phyloP scores from a whole-genome alignment of 495 filamentous ascomycete species.

The Penicillium samsonianum region DNA sequence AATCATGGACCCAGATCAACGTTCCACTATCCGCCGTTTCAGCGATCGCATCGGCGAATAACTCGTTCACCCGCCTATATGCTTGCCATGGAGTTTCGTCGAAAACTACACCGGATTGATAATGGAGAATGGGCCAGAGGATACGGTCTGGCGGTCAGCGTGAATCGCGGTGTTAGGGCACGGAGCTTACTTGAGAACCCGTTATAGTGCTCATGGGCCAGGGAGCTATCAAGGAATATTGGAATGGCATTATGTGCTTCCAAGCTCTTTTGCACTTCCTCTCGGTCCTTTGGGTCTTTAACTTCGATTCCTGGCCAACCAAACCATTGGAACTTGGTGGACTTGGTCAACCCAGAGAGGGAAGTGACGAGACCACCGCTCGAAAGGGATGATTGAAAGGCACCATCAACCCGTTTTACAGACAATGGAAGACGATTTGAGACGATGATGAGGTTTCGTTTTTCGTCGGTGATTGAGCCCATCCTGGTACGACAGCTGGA shows the following conservation, averaged over 20 bases:
- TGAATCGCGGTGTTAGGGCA: background rate
- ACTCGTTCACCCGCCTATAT: conserved; percentile 80
- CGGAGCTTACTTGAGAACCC: conserved; percentile 54
- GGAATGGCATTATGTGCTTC: conserved; percentile 53
- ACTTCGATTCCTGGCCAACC: conserved; percentile 84
- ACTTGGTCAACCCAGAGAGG: conserved; percentile 79
- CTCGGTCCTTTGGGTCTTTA: conserved; percentile 39
- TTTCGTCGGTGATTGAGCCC: conserved; percentile 10
- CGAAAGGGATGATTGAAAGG: conserved; percentile 76
- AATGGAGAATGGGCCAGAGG: conserved; percentile 95
- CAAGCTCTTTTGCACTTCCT: conserved; percentile 46
- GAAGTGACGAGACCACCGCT: conserved; percentile 89
- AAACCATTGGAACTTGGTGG: conserved; percentile 88
- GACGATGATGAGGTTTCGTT: conserved; percentile 67
- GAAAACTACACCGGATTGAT: conserved; percentile 88
- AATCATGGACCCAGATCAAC: conserved; percentile 95
- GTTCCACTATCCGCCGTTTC: conserved; percentile 74
- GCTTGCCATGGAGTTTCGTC: conserved; percentile 84
- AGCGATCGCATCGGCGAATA: conserved; percentile 79
- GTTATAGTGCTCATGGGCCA: conserved; percentile 62
- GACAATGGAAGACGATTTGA: conserved; percentile 90
- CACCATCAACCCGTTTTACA: conserved; percentile 74
- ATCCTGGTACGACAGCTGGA: conserved; percentile 2
- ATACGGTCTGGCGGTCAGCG: conserved; percentile 64
- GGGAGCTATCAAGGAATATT: conserved; percentile 54